phyloP scores from a whole-genome alignment of 2,329 filamentous ascomycete species.

The Cladosporium oxysporum region DNA sequence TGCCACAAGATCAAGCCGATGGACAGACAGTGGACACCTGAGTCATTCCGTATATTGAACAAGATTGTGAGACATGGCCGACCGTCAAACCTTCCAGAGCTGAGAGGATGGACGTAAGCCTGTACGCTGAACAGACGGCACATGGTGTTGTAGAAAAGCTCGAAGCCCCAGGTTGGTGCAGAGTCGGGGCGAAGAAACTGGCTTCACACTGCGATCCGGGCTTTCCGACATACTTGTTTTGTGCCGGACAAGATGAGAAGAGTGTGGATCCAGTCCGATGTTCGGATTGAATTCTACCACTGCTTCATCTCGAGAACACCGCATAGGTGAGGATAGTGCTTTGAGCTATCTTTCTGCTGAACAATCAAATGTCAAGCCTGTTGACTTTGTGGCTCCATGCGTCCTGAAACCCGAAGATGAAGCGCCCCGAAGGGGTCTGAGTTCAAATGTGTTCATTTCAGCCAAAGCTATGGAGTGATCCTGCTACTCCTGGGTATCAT shows the following conservation, averaged over 20 bases:
- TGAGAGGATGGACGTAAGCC: background rate
- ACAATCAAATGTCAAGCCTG: background rate
- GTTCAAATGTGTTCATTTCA: conserved; percentile 13
- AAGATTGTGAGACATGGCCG: background rate
- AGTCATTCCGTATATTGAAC: background rate
- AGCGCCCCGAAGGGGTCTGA: conserved; percentile 12
- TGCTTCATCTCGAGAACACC: background rate
- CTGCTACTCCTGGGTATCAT: conserved; percentile 31
- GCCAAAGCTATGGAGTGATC: conserved; percentile 21
- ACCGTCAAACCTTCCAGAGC: no score
- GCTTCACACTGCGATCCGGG: background rate
- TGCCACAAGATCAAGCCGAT: background rate
- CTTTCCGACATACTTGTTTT: background rate
- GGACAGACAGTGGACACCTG: background rate
- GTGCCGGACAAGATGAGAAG: background rate
- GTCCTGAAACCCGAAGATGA: background rate
- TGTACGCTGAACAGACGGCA: background rate
- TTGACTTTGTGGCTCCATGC: background rate
- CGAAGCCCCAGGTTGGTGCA: no score
- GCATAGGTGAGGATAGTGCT: conserved; percentile 17
- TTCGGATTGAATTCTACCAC: background rate
- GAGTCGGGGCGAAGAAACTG: background rate
- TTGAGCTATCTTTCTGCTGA: conserved; percentile 29
- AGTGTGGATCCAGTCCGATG: background rate
- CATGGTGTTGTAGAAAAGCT: background rate